These are phyloP conservation scores for Podila epicladia DNA, from an alignment of 192 early-diverging fungal genomes.

Conservation along the genomic window DNA sequence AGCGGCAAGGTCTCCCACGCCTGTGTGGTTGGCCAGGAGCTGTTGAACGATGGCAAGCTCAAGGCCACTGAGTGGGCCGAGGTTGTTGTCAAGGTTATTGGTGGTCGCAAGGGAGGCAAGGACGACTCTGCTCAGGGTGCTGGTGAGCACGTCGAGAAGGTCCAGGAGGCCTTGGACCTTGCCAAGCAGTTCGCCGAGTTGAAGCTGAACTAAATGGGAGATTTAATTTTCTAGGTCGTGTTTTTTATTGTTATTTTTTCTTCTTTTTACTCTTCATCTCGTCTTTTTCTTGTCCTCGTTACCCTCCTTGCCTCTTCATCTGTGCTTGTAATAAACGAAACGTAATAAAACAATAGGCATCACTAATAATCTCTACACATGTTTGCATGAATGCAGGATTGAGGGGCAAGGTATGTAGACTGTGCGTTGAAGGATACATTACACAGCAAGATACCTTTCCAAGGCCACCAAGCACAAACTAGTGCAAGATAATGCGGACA, in stretches of 20 bases:
- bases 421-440: too few relatives aligned
- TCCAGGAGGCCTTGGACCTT: constrained; percentile 79
- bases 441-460: too few relatives aligned
- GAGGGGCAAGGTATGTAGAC: too few relatives aligned
- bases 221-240: neutral
- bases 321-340: too few relatives aligned
- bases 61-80: constrained; percentile 94
- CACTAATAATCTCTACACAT: too few relatives aligned
- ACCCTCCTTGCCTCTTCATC: too few relatives aligned
- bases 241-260: neutral
- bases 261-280: neutral
- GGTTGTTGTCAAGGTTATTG: constrained; percentile 82
- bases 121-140: constrained; percentile 93
- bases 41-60: constrained; percentile 69
- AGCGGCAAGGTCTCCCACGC: constrained; percentile 79
- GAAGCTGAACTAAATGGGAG: constrained; percentile 54
- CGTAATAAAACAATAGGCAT: too few relatives aligned
- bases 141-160: constrained; percentile 70
- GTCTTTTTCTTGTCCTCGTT: too few relatives aligned
- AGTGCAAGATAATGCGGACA: too few relatives aligned
- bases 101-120: constrained; percentile 95
- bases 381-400: too few relatives aligned
- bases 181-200: constrained; percentile 81
- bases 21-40: constrained; percentile 83
- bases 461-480: too few relatives aligned